These are phyloP conservation scores for Fusarium tanahbumbuense DNA, from an alignment of 2,329 filamentous ascomycete species.

Conservation along the genomic window DNA sequence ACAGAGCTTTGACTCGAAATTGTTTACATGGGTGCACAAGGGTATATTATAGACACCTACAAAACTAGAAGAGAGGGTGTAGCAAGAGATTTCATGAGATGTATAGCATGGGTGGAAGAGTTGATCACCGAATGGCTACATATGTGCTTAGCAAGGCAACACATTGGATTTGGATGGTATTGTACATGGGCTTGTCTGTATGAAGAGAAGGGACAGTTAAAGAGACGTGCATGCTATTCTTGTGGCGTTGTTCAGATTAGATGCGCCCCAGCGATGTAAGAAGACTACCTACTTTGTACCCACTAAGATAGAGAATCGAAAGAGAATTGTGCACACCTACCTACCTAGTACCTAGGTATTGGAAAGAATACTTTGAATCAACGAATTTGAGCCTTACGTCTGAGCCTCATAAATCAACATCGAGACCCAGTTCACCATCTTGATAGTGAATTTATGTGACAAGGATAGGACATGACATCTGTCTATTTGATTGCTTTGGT, in stretches of 20 bases:
- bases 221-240: conserved; percentile 10
- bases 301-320: background rate
- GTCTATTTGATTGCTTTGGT: background rate
- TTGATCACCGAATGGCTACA: background rate
- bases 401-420: conserved; percentile 4
- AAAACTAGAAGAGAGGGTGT: conserved; percentile 3
- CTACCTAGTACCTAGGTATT: background rate
- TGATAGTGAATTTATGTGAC: background rate
- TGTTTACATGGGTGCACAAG: conserved; percentile 18
- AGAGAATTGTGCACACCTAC: background rate
- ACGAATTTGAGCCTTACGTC: background rate
- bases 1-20: background rate
- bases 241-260: conserved; percentile 16
- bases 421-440: background rate
- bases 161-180: background rate
- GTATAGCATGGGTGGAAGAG: conserved; percentile 1
- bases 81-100: background rate
- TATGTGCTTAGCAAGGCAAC: background rate
- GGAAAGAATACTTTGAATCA: background rate
- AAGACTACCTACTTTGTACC: background rate
- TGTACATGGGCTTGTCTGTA: background rate
- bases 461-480: background rate
- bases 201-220: conserved; percentile 1
- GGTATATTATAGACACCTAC: conserved; percentile 2
- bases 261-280: conserved; percentile 32